Base-by-base conservation (phyloP, 2,329 filamentous ascomycete species). In the Xylaria sp. region DNA sequence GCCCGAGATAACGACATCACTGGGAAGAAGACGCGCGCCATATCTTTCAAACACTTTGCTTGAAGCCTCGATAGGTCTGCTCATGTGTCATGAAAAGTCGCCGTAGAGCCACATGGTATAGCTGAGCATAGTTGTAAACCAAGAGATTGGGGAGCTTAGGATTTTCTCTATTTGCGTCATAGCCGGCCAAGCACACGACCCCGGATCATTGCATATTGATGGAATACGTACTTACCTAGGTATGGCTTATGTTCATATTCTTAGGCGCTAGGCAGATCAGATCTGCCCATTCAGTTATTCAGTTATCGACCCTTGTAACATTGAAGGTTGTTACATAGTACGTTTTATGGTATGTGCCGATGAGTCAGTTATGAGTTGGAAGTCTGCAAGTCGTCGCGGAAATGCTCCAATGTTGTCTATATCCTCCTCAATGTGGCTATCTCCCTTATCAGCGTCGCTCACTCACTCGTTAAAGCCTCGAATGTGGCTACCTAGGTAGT, bases 1-100 rank as follows among this genome's bases (percentile, higher is more conserved):
- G 66, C 57, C 46, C 20, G 70, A 39, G 70, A 62, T 3, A 64
- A 61, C 25, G 66, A 65, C 59, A 75, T 71, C 4, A n/a, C 48
- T 52, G 28, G 1, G 18, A 23, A 3, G n/a, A 36, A 36, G 52
- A 36, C 30, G 20, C n/a, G n/a, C 8, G n/a, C 20, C 6, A 55
- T n/a, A 15, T 32, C 52, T 20, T 55, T 23, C 20, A 8, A 32
- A 34, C 30, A 20, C 30, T 15, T 36, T 23, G 10, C 30, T 23
- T n/a, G 18, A n/a, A 55, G 52, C 32, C 52, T 55, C n/a, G 10
- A 23, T 34, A n/a, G 32, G 52, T n/a, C 12, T 20, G 30, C 15
- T 55, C 7, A 23, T 18, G 32, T 36, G n/a, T 23, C 7, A 55
- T 55, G 9, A 36, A 55, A 10, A 52, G 30, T 32, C 8, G 30